phyloP scores from a whole-genome alignment of 176 grass and related monocot genomes.

The Bonia amplexicaulis region DNA sequence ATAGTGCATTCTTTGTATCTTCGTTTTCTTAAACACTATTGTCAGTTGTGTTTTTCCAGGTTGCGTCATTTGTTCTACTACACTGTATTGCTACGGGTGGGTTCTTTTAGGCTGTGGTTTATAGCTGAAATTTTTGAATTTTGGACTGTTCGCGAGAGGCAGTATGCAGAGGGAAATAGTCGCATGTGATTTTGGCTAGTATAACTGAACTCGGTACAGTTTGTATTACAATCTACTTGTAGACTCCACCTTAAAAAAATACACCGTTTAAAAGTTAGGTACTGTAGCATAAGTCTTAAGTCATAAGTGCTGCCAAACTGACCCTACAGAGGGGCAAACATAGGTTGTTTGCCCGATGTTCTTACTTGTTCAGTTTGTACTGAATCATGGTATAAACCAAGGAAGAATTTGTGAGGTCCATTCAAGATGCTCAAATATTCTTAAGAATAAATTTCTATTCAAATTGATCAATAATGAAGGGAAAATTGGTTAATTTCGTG shows the following conservation, averaged over 20 bases:
- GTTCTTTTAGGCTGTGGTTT: too few relatives aligned
- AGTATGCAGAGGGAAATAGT: too few relatives aligned
- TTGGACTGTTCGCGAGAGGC: too few relatives aligned
- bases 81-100: not conserved
- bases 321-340: not conserved
- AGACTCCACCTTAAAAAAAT: too few relatives aligned
- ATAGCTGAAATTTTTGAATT: too few relatives aligned
- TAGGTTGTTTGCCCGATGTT: not conserved
- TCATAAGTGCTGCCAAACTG: too few relatives aligned
- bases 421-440: not conserved
- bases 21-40: not conserved
- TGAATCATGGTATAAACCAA: not conserved
- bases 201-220: too few relatives aligned
- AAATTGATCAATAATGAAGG: not conserved
- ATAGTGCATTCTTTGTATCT: not conserved
- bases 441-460: not conserved
- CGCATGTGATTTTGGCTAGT: too few relatives aligned
- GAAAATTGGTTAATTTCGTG: not conserved
- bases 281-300: too few relatives aligned
- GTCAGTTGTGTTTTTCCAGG: not conserved
- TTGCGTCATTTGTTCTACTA: not conserved
- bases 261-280: too few relatives aligned
- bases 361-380: not conserved
- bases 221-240: too few relatives aligned
- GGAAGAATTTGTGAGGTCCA: not conserved